Evolutionary conservation across 2,329 filamentous ascomycete genomes (phyloP), one percentile per base, ranked within the genome.

Genomic region (Rhynchosporium graminicola): DNA sequence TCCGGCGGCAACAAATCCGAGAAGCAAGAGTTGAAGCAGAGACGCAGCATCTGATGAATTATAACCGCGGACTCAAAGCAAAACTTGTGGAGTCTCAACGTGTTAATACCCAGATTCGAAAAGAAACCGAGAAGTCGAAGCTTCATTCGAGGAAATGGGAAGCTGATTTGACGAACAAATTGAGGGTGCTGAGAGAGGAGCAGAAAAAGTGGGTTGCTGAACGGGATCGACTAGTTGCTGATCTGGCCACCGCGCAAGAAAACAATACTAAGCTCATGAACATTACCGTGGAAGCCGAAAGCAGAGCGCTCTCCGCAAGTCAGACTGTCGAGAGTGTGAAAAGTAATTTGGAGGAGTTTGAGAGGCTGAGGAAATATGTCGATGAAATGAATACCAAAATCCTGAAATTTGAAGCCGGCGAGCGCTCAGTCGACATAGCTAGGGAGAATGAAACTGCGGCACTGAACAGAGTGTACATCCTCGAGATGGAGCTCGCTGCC

Each of bases 1-100:
- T 95, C 47, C 87, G 90, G 68, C 82, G 89, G 13, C 87, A 87
- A 65, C 87, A 92, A 63, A 85, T 94, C 66, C 85, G 85, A 67
- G 89, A 93, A 73, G 89, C 89, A 7, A 89, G 90, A 1, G 88
- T 86, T 0, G 91, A 94, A 73, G 90, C 91, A 0, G 90, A 95
- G 72, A 92, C 89, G 1, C 90, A 94, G 68, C 92, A 92, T 59
- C 77, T 95, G 3, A 85, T 94, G 66, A 88, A 92, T 69, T 87
- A 83, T 20, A 94, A 93, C 72, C 86, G 89, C 20, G 86, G 85
- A 26, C 77, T 94, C 36, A 91, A 88, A 73, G 85, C 85, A 60
- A 87, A 89, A 59, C 81, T 92, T 8, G 86, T 89, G 60, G 89
- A 91, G 61, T 87, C 88, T 1, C 90, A 90, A 70, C 86, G 87